Conservation (phyloP, 2,329 filamentous ascomycete genomes). For the Aureobasidium sp. region DNA sequence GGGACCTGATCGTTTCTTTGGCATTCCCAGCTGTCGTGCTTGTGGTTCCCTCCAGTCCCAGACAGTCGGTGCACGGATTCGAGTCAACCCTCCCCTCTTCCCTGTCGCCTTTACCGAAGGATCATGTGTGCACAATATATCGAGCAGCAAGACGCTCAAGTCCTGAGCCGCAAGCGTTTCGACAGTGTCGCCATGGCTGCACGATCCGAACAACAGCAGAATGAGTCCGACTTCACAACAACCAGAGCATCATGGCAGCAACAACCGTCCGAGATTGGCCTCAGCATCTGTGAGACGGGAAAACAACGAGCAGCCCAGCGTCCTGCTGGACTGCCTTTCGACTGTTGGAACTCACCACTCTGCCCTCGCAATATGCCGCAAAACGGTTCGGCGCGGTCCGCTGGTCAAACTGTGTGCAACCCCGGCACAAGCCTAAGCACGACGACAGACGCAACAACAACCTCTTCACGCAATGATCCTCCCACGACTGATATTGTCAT, state of each 20-base stretch:
- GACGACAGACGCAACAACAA: not conserved
- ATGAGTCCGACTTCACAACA: constrained; percentile 9
- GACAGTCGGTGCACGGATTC: constrained; percentile 1
- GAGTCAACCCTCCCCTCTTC: not conserved
- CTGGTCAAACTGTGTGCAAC: constrained; percentile 11
- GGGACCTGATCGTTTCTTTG: not conserved
- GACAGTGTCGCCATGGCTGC: constrained; percentile 9
- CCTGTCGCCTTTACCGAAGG: not conserved
- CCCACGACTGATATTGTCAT: constrained; percentile 5
- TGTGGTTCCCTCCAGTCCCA: constrained; percentile 1
- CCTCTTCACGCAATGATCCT: not conserved
- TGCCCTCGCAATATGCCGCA: constrained; percentile 15
- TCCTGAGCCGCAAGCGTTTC: constrained; percentile 3
- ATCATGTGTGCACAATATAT: constrained; percentile 5
- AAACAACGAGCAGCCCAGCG: not conserved
- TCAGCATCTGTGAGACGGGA: constrained; percentile 10
- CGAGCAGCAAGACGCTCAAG: not conserved
- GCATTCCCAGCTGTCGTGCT: constrained; percentile 7
- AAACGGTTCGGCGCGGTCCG: constrained; percentile 12
- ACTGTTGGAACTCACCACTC: constrained; percentile 16
- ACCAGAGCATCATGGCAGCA: not conserved
- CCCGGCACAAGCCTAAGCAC: constrained; percentile 4
- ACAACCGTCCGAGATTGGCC: not conserved
- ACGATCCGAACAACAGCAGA: not conserved
- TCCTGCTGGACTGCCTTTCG: constrained; percentile 11